A percentile compares a stretch with the other conserved stretches of the same genome.
Evolutionary conservation across 345 rosid genomes (phyloP).

Genomic region (Firmiana major): DNA sequence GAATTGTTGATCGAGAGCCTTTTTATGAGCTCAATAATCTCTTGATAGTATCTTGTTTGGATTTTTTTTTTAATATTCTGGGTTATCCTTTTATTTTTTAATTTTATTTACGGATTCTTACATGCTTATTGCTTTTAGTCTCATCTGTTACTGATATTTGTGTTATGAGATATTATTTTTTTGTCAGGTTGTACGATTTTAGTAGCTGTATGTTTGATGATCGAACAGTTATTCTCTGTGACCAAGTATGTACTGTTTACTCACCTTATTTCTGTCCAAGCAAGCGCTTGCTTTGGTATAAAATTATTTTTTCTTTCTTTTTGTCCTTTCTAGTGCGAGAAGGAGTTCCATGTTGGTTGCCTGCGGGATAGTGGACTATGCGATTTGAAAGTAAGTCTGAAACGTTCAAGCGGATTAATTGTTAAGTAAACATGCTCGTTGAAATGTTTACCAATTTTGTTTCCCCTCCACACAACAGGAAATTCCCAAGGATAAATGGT

Average conservation of each 20-base stretch:
- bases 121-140: not conserved
- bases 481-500: slow-evolving; percentile 83
- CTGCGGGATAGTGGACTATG: slow-evolving; percentile 66
- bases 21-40: not conserved
- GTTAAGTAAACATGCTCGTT: slow-evolving; percentile 10
- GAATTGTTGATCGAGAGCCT: not conserved
- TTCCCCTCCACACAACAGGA: slow-evolving; percentile 42
- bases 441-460: slow-evolving; percentile 3
- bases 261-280: slow-evolving; percentile 1
- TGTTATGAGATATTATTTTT: not conserved
- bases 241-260: slow-evolving; percentile 59
- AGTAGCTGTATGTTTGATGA: slow-evolving; percentile 66
- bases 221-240: slow-evolving; percentile 85
- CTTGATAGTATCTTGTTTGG: not conserved
- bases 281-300: not conserved
- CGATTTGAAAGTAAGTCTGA: slow-evolving; percentile 70
- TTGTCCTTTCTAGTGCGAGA: slow-evolving; percentile 69
- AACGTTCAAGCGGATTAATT: not conserved
- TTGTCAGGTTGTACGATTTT: slow-evolving; percentile 74
- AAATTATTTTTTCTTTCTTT: slow-evolving; percentile 16
- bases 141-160: not conserved
- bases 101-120: not conserved
- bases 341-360: slow-evolving; percentile 95
- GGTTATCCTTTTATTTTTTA: not conserved
- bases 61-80: not conserved